Conservation (phyloP, 1,284 basidiomycete species). For the Apiotrichum gamsii region DNA sequence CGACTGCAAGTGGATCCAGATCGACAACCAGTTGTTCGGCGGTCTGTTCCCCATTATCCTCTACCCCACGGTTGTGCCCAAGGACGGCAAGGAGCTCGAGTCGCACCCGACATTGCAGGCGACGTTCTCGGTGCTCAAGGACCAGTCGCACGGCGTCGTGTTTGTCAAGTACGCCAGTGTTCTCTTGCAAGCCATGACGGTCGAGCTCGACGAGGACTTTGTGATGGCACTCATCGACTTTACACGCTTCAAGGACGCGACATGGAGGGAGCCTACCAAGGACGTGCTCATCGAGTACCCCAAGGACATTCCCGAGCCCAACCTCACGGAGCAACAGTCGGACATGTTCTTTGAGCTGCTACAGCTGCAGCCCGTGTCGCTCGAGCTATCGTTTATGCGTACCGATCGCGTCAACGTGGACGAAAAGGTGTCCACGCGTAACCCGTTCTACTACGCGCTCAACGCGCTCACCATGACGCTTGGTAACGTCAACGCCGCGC, state of each 20-base stretch:
- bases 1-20: slow-evolving; percentile 83
- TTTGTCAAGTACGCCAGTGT: slow-evolving; percentile 98
- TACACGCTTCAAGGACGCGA: slow-evolving; percentile 79
- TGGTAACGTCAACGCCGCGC: slow-evolving; percentile 94
- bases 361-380: slow-evolving; percentile 90
- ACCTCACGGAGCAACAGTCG: slow-evolving; percentile 52
- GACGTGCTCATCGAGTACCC: slow-evolving; percentile 76
- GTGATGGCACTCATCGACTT: slow-evolving; percentile 89
- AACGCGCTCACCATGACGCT: slow-evolving; percentile 96
- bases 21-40: slow-evolving; percentile 97
- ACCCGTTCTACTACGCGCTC: slow-evolving; percentile 87
- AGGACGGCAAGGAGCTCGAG: slow-evolving; percentile 69
- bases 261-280: slow-evolving; percentile 69
- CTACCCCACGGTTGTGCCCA: slow-evolving; percentile 86
- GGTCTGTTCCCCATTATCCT: slow-evolving; percentile 92
- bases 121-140: slow-evolving; percentile 84
- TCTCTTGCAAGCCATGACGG: slow-evolving; percentile 85
- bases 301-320: slow-evolving; percentile 73
- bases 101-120: slow-evolving; percentile 88
- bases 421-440: slow-evolving; percentile 73
- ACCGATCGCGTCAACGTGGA: slow-evolving; percentile 89
- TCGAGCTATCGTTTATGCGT: slow-evolving; percentile 94
- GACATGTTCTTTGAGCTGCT: slow-evolving; percentile 94
- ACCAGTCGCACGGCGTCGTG: slow-evolving; percentile 88
- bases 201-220: slow-evolving; percentile 96